A percentile compares a stretch with the other conserved stretches of the same genome.
phyloP scores from a whole-genome alignment of 331 rosid species.

The Dryas integrifolia region DNA sequence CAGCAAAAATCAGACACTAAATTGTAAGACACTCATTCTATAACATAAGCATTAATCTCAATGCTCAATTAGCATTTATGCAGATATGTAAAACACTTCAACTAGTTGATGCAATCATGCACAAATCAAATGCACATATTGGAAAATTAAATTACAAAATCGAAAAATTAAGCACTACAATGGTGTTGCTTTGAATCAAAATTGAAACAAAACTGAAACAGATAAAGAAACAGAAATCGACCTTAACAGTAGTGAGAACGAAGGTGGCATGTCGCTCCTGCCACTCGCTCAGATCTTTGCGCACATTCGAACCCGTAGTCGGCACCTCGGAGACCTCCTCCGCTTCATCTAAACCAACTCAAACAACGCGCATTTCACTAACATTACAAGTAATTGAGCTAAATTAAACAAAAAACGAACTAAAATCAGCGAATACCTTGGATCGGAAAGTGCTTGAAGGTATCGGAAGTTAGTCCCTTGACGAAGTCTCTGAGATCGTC shows the following conservation, averaged over 20 bases:
- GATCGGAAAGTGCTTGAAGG: slow-evolving; percentile 78
- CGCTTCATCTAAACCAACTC: slow-evolving; percentile 52
- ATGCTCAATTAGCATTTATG: neutral
- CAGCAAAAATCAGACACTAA: neutral
- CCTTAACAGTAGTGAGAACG: slow-evolving; percentile 87
- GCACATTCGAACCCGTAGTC: slow-evolving; percentile 62
- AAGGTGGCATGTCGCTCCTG: slow-evolving; percentile 94
- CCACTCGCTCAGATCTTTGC: slow-evolving; percentile 94
- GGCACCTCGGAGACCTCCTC: slow-evolving; percentile 59
- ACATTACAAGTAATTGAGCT: neutral
- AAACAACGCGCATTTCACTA: slow-evolving; percentile 17
- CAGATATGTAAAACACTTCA: neutral
- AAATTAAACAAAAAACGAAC: neutral
- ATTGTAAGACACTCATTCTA: neutral
- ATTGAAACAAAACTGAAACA: neutral
- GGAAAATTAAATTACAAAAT: neutral
- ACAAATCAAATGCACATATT: neutral
- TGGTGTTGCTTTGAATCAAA: neutral
- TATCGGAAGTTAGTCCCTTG: slow-evolving; percentile 79
- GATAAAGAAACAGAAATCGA: slow-evolving; percentile 21
- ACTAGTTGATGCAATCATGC: neutral
- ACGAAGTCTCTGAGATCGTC: slow-evolving; percentile 85
- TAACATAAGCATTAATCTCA: neutral
- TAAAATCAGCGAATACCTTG: slow-evolving; percentile 43
- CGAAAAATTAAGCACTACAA: neutral